Percentiles rank a stretch among this genome's conserved stretches.
Conservation (phyloP, 2,329 filamentous ascomycete genomes). For the Microdochium trichocladiopsis region DNA sequence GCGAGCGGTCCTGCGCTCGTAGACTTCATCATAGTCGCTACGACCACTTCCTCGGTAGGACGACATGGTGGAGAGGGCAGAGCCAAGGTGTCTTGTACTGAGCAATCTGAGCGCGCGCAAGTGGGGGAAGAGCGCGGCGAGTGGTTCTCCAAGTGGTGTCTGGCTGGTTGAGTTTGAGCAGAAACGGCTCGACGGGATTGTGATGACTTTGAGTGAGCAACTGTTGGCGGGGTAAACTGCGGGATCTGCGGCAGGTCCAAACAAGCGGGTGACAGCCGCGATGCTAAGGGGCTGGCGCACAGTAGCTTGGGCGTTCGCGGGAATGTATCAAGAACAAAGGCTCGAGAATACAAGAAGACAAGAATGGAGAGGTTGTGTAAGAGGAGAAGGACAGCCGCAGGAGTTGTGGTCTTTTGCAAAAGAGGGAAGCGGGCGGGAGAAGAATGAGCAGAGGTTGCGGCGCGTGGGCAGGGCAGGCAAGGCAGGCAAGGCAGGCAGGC, state of each 20-base stretch:
- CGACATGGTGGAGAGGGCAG: neutral
- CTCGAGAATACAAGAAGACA: neutral
- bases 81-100: too few species aligned
- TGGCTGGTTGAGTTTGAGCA: neutral
- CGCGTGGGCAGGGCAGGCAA: neutral
- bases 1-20: constrained; percentile 13
- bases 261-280: neutral
- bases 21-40: constrained; percentile 14
- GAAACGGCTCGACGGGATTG: too few species aligned
- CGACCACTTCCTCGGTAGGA: neutral
- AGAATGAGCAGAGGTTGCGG: neutral
- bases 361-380: neutral
- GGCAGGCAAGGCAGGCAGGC: neutral
- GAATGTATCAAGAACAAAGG: neutral
- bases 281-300: neutral
- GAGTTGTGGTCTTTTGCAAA: neutral
- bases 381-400: neutral
- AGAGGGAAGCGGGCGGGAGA: neutral
- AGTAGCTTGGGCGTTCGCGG: neutral
- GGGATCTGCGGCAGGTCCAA: neutral
- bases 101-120: too few species aligned
- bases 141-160: neutral
- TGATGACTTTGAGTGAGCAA: neutral
- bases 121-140: too few species aligned
- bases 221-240: neutral